A percentile compares a stretch with the other conserved stretches of the same genome.
These are phyloP conservation scores for Gaertneriomyces sp. DNA, from an alignment of 192 early-diverging fungal genomes.

Conservation along the genomic window DNA sequence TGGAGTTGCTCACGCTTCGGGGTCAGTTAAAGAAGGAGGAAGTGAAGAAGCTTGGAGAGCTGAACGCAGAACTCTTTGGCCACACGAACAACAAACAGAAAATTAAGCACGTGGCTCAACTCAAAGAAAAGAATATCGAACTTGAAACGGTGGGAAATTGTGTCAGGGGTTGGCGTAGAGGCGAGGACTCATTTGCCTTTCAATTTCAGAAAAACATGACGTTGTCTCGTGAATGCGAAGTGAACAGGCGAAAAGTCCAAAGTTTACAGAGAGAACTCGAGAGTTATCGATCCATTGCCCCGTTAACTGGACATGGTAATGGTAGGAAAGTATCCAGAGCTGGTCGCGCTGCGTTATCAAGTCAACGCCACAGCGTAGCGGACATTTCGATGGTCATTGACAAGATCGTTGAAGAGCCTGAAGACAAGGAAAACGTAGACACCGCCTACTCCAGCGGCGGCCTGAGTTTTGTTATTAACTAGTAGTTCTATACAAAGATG, in stretches of 20 bases:
- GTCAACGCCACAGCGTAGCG: no score
- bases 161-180: neutral
- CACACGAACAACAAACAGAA: conserved; percentile 47
- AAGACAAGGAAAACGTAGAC: conserved; percentile 6
- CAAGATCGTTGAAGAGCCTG: neutral
- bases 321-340: conserved; percentile 4
- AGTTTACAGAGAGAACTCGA: conserved; percentile 22
- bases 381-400: neutral
- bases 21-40: conserved; percentile 29
- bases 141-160: conserved; percentile 35
- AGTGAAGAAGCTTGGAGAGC: conserved; percentile 33
- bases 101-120: conserved; percentile 42
- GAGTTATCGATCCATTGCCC: neutral
- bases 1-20: conserved; percentile 21
- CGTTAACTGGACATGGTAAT: neutral
- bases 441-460: conserved; percentile 3
- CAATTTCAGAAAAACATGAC: conserved; percentile 6
- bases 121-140: conserved; percentile 45
- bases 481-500: neutral
- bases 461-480: conserved; percentile 22
- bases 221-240: conserved; percentile 16
- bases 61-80: conserved; percentile 47
- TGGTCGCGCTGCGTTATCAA: conserved; percentile 8
- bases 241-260: conserved; percentile 13
- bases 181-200: neutral